phyloP scores from a whole-genome alignment of 176 grass and related monocot genomes.

The Aegilops longissima region DNA sequence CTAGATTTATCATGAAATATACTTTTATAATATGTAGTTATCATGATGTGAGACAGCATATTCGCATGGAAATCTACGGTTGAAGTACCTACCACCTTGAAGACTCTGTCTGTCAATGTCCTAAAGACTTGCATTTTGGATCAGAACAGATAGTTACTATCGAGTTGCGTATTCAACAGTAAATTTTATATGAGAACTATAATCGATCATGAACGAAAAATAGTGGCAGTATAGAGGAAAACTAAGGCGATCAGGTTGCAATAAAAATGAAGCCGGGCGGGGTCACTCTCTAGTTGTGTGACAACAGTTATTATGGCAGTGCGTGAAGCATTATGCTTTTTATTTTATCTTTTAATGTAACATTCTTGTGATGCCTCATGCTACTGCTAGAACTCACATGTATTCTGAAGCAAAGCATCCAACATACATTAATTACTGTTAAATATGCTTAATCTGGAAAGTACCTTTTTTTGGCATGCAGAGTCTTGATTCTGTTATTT shows the following conservation, averaged over 20 bases:
- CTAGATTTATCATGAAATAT: neutral
- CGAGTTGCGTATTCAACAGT: neutral
- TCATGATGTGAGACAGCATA: neutral
- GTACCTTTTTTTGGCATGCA: neutral
- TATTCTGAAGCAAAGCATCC: constrained; percentile 7
- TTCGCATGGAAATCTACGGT: neutral
- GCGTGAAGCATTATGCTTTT: neutral
- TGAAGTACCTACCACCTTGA: neutral
- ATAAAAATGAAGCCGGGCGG: neutral
- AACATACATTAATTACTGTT: neutral
- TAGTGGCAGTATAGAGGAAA: neutral
- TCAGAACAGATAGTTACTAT: neutral
- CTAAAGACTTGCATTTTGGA: neutral
- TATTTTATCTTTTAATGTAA: neutral
- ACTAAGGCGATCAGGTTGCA: neutral
- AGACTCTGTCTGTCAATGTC: neutral
- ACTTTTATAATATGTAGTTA: neutral
- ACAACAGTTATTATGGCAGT: neutral
- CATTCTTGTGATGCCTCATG: neutral
- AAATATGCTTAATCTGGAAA: neutral
- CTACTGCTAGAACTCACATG: neutral
- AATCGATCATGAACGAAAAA: neutral
- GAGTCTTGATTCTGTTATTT: constrained; percentile 13
- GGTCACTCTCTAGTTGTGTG: neutral
- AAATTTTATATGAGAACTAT: neutral